Conservation (phyloP, 805 yeast genomes). For the Huiozyma naganishii region DNA sequence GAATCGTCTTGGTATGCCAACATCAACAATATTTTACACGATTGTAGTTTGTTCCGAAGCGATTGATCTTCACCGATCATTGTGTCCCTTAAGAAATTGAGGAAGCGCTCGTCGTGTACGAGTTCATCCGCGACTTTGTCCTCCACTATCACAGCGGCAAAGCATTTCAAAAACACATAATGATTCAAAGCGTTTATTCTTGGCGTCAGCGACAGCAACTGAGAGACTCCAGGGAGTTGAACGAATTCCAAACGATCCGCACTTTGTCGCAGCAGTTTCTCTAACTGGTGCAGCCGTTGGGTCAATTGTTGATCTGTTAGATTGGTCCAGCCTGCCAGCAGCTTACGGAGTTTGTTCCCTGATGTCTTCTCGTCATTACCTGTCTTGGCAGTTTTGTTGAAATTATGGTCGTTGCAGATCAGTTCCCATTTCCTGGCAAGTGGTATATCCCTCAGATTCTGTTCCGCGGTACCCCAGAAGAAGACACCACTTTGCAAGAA, state of each 20-base stretch:
- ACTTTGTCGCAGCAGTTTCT: constrained; percentile 16
- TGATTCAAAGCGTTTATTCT: not conserved
- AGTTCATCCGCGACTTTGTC: constrained; percentile 10
- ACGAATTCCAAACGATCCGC: no score
- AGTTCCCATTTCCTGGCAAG: constrained; percentile 23
- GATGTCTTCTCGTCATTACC: no score
- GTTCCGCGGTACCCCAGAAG: constrained; percentile 21
- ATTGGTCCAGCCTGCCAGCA: no score
- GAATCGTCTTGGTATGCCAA: constrained; percentile 20
- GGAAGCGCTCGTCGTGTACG: constrained; percentile 6
- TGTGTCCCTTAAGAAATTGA: constrained; percentile 12
- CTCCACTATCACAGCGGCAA: constrained; percentile 17
- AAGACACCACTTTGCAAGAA: constrained; percentile 17
- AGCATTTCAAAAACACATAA: constrained; percentile 21
- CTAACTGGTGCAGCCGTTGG: constrained; percentile 15
- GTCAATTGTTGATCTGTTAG: not conserved
- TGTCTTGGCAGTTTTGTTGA: not conserved
- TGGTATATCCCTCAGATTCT: constrained; percentile 15
- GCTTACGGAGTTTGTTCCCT: no score
- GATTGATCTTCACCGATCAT: constrained; percentile 6
- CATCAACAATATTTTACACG: constrained; percentile 18
- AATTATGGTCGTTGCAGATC: constrained; percentile 13
- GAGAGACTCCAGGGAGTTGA: no score
- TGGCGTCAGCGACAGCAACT: constrained; percentile 1
- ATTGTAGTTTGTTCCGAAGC: constrained; percentile 12